A percentile compares a stretch with the other conserved stretches of the same genome.
Evolutionary conservation across 768 basidiomycete species (phyloP).

Genomic region (Rhodotorula diobovata): DNA sequence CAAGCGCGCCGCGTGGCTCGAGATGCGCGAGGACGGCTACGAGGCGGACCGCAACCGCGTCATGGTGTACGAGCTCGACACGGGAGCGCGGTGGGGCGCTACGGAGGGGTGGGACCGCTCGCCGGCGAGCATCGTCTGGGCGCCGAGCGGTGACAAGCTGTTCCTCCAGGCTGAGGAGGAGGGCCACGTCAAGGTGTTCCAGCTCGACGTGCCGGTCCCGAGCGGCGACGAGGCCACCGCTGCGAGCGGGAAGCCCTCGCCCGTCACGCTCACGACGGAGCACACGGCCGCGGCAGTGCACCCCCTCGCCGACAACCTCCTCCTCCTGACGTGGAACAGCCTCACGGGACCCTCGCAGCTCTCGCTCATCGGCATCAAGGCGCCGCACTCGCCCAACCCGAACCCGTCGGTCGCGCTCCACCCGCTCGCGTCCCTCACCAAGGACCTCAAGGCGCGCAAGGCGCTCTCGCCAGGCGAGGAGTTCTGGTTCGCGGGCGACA

Average conservation of each 20-base stretch:
- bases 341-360: slow-evolving; percentile 75
- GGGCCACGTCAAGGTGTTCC: slow-evolving; percentile 70
- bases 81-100: slow-evolving; percentile 64
- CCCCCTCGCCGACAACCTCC: slow-evolving; percentile 50
- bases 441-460: slow-evolving; percentile 58
- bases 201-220: slow-evolving; percentile 56
- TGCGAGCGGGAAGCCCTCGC: slow-evolving; percentile 43
- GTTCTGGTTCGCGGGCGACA: slow-evolving; percentile 84
- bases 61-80: slow-evolving; percentile 69
- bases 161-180: slow-evolving; percentile 73
- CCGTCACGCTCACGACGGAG: slow-evolving; percentile 59
- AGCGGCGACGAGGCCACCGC: slow-evolving; percentile 28
- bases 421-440: slow-evolving; percentile 56
- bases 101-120: slow-evolving; percentile 84
- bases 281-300: slow-evolving; percentile 60
- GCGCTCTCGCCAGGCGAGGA: slow-evolving; percentile 63
- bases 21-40: slow-evolving; percentile 80
- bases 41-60: slow-evolving; percentile 70
- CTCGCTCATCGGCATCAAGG: slow-evolving; percentile 56
- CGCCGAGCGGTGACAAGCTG: slow-evolving; percentile 24
- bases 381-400: slow-evolving; percentile 48
- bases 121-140: slow-evolving; percentile 34
- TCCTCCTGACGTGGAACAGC: slow-evolving; percentile 70
- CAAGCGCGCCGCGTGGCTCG: slow-evolving; percentile 76
- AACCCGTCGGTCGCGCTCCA: slow-evolving; percentile 44